Base-by-base conservation (phyloP, 805 yeast species). In the Candida cerambycidarum region DNA sequence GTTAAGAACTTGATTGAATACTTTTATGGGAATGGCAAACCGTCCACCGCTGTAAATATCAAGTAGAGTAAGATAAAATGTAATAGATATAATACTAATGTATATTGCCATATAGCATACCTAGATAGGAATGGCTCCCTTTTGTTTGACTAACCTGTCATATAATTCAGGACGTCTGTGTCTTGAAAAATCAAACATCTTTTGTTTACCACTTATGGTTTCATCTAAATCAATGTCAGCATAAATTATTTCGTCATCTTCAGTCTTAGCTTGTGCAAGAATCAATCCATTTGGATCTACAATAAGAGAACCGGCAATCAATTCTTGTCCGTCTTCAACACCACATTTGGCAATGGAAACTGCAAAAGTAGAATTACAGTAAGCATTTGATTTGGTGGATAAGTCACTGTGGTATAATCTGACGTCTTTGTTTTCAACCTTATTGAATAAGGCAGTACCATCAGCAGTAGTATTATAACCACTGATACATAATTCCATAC, bases 401-500 rank as follows among this genome's bases (percentile, higher is more conserved):
- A 66, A 43, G 33, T 62, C 65, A 47, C 65, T 61, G 39, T 65
- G 70, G 41, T 55, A 58, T 39, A 54, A 51, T 54, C 65, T 58
- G 8, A 56, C 41, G 24, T 54, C 58, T 38, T 58, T 56, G 46
- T 56, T 61, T 43, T 64, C 71, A 19, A 39, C 42, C 31, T 39
- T 39, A 17, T 39, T 39, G 28, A 39, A 39, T 16, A 39, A 32
- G 1, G 60, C 55, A 21, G 65, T 61, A 28, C 66, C 69, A 42
- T 62, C 58, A 10, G 65, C 55, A 28, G 68, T 58, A 25, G 71
- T 63, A 45, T 65, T 66, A 46, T 62, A 67, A 4, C 71, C 71
- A 34, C 57, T 59, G 21, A 66, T 33, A 47, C 65, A 59, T n/a
- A 66, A 39, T 23, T 66, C 72, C 65, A 65, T 61, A 7, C 71